Conservation (phyloP, 2,329 filamentous ascomycete genomes). For the Tolypocladium album region DNA sequence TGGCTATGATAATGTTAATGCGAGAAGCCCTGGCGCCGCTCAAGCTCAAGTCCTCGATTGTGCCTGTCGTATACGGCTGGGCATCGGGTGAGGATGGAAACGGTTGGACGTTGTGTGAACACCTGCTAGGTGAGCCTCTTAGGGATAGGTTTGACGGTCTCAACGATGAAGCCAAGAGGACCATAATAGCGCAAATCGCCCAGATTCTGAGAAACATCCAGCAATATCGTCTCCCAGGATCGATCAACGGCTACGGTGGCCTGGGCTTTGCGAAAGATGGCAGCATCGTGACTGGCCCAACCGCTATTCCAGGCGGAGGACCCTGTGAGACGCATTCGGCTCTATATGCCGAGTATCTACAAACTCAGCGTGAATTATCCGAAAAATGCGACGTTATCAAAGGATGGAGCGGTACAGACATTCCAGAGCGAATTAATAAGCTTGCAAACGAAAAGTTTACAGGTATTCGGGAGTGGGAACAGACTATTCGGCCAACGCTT, state of each 20-base stretch:
- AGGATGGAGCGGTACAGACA: not conserved
- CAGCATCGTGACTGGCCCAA: not conserved
- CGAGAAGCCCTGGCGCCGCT: not conserved
- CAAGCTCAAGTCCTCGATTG: not conserved
- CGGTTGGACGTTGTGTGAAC: not conserved
- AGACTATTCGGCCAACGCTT: not conserved
- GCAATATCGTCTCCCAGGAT: not conserved
- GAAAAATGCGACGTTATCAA: not conserved
- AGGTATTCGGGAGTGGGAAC: not conserved
- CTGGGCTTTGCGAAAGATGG: not conserved
- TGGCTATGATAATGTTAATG: not conserved
- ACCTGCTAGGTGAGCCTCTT: not conserved
- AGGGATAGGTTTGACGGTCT: not conserved
- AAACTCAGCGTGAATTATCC: not conserved
- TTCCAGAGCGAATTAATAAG: not conserved
- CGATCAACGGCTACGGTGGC: not conserved
- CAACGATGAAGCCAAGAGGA: not conserved
- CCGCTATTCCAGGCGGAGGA: not conserved
- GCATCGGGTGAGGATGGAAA: not conserved
- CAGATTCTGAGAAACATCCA: not conserved
- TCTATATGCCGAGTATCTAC: not conserved
- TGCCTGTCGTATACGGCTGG: not conserved
- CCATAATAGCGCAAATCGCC: not conserved
- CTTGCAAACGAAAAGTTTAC: not conserved
- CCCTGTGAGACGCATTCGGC: not conserved